Base-by-base conservation (phyloP, 2,329 filamentous ascomycete species). In the Drechslera avenae region DNA sequence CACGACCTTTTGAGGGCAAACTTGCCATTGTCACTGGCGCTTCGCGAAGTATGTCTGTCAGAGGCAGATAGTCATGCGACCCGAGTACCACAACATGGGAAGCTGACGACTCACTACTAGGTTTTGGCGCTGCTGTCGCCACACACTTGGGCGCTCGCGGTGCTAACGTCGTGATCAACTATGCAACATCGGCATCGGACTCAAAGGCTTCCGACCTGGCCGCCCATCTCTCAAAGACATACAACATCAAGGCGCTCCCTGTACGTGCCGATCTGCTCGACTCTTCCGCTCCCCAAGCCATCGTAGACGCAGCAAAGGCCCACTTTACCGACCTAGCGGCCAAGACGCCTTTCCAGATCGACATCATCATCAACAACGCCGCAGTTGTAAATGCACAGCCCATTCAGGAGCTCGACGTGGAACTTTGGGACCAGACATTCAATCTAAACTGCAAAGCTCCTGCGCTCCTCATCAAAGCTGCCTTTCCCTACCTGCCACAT, bases 401-500 rank as follows among this genome's bases (percentile, higher is more conserved):
- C 7, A 50, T 50, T 31, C 31, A 50, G 28, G 48, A 50, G 16
- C 48, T 50, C 10, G 41, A 50, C n/a, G 23, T 46, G 12, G 42
- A 46, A 6, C 36, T 50, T 3, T 50, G 48, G 48, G 48, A 50
- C 30, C 48, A 50, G 6, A 50, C 48, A 5, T 50, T 50, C 36
- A 50, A 50, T 17, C 18, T 50, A 12, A 50, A 50, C 6, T 50
- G 48, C 36, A 50, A 50, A 31, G 48, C 48, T 3, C 48, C 48
- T n/a, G 48, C 48, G 5, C 42, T 50, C 12, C 48, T 50, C 0
- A 50, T 50, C 31, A 50, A 50, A 23, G 48, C 48, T 0, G 48
- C 48, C 16, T 46, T 40, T 7, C 48, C 48, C 3, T 46, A 50
- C 36, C 48, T 50, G 5, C 48, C 48, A 2, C 42, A 40, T 6